Conservation (phyloP, 2,329 filamentous ascomycete genomes). For the Diaporthe citri region DNA sequence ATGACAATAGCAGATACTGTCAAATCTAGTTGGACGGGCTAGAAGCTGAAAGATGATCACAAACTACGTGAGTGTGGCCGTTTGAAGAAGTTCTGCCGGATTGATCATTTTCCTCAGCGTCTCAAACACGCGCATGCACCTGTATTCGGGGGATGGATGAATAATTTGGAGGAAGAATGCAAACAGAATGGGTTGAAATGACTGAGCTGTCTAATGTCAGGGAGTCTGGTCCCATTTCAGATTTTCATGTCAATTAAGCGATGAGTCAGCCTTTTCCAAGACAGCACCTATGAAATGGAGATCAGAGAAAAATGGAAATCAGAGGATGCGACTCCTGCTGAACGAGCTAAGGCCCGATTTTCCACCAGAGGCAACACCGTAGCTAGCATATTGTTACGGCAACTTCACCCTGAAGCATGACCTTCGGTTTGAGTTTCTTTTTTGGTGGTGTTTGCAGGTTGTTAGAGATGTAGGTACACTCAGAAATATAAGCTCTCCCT, state of each 20-base stretch:
- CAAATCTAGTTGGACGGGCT: neutral
- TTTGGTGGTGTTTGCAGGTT: no score
- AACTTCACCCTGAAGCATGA: no score
- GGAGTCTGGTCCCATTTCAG: neutral
- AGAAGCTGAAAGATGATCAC: conserved; percentile 75
- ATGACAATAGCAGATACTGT: conserved; percentile 2
- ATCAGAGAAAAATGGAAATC: no score
- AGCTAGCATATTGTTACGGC: no score
- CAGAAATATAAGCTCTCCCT: neutral
- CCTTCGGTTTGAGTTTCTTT: no score
- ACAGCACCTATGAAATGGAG: no score
- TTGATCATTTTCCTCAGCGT: conserved; percentile 97
- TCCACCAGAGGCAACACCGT: no score
- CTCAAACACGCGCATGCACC: conserved; percentile 97
- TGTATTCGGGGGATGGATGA: conserved; percentile 98
- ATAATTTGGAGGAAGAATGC: conserved; percentile 95
- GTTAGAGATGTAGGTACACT: no score
- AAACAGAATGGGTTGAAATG: no score
- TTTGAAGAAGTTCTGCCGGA: conserved; percentile 96
- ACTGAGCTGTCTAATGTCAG: neutral
- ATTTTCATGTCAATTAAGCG: neutral
- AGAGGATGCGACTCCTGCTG: no score
- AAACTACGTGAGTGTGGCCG: conserved; percentile 99
- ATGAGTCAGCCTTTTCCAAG: no score
- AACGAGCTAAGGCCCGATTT: no score